phyloP scores from a whole-genome alignment of 768 basidiomycete genomes.

The Sporobolomyces roseus region DNA sequence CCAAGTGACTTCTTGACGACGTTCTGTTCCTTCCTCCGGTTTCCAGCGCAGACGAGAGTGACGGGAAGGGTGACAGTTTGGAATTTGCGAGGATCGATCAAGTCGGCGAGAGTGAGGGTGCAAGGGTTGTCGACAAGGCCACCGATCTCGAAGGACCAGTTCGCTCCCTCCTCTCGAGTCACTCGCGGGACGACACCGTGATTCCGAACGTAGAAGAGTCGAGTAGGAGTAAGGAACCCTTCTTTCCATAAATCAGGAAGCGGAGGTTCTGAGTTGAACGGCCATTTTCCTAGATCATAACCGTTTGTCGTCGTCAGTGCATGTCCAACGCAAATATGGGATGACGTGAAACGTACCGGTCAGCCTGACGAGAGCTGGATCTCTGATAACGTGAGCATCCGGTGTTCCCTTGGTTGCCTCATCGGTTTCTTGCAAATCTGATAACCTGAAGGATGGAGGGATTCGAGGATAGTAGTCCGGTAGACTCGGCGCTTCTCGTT shows the following conservation, averaged over 20 bases:
- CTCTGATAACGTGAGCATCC: conserved; percentile 53
- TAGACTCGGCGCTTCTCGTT: not conserved
- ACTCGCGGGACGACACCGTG: conserved; percentile 61
- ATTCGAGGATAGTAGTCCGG: conserved; percentile 35
- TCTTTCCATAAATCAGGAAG: conserved; percentile 54
- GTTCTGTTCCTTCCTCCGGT: conserved; percentile 66
- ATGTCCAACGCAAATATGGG: no score
- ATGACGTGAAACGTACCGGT: conserved; percentile 50
- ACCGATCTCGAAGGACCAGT: conserved; percentile 55
- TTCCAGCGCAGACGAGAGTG: conserved; percentile 64
- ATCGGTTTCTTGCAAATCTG: conserved; percentile 10
- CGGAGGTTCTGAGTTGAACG: conserved; percentile 60
- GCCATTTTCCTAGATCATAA: conserved; percentile 55
- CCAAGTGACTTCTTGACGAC: conserved; percentile 47
- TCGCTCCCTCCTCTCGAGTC: conserved; percentile 47
- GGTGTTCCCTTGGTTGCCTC: conserved; percentile 46
- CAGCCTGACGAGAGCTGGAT: conserved; percentile 54
- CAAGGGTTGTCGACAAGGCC: conserved; percentile 52
- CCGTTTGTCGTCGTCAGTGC: no score
- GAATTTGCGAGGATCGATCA: conserved; percentile 52
- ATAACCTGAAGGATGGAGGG: conserved; percentile 3
- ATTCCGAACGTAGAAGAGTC: conserved; percentile 61
- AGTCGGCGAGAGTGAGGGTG: conserved; percentile 54
- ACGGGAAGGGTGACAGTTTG: conserved; percentile 59
- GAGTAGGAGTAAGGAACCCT: conserved; percentile 60